Percentiles rank a stretch among this genome's conserved stretches.
These are phyloP conservation scores for Parascedosporium putredinis DNA, from an alignment of 2,329 filamentous ascomycete species.

Conservation along the genomic window DNA sequence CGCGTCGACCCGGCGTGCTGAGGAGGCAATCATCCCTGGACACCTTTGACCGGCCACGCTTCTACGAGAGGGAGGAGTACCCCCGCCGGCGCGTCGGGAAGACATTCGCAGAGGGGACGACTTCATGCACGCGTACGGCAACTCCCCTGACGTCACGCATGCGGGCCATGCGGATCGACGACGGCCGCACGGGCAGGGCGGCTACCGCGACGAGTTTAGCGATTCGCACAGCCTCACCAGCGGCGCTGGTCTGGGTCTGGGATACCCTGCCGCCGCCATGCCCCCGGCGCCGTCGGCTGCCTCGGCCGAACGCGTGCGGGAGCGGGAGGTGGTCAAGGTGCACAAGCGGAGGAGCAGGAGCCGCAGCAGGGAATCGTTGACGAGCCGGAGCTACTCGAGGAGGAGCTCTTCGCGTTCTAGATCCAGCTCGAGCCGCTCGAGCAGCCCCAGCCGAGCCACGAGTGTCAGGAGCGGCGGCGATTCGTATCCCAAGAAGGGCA, in stretches of 20 bases:
- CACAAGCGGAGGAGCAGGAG: slow-evolving; percentile 34
- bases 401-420: slow-evolving; percentile 32
- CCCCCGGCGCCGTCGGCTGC: slow-evolving; percentile 32
- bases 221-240: background rate
- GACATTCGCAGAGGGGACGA: slow-evolving; percentile 33
- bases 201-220: slow-evolving; percentile 52
- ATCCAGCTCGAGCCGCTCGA: slow-evolving; percentile 31
- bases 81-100: slow-evolving; percentile 42
- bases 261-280: slow-evolving; percentile 32
- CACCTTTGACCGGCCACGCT: slow-evolving; percentile 63
- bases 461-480: slow-evolving; percentile 39
- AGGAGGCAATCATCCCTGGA: slow-evolving; percentile 83
- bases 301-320: slow-evolving; percentile 39
- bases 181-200: slow-evolving; percentile 50
- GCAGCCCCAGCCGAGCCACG: slow-evolving; percentile 37
- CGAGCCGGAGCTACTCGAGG: slow-evolving; percentile 25
- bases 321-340: slow-evolving; percentile 46
- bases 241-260: background rate
- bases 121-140: slow-evolving; percentile 20
- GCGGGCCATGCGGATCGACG: slow-evolving; percentile 57
- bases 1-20: slow-evolving; percentile 56
- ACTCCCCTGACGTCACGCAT: slow-evolving; percentile 37
- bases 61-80: slow-evolving; percentile 50
- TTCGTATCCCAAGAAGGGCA: slow-evolving; percentile 68
- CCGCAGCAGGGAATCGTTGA: slow-evolving; percentile 29